These are phyloP conservation scores for Zangia roseola DNA, from an alignment of 768 basidiomycete species.

Conservation along the genomic window DNA sequence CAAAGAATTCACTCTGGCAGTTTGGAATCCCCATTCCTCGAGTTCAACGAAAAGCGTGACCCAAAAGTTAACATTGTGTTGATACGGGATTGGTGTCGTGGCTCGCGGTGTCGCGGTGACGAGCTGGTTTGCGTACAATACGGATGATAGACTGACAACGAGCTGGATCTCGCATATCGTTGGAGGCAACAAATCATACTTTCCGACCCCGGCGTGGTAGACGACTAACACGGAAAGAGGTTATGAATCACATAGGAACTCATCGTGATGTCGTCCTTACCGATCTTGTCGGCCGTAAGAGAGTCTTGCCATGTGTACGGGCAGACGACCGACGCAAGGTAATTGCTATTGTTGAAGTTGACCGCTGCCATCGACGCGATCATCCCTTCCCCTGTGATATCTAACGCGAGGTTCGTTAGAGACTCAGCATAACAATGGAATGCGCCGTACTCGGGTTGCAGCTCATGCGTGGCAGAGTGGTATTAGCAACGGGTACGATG, in stretches of 20 bases:
- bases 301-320: constrained; percentile 1
- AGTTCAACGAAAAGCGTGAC: neutral
- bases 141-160: constrained; percentile 1
- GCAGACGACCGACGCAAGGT: constrained; percentile 1
- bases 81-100: neutral
- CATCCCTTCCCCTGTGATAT: neutral
- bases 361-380: neutral
- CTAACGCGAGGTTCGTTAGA: neutral
- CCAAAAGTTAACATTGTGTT: constrained; percentile 3
- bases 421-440: neutral
- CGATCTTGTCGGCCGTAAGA: neutral
- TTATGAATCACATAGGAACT: neutral
- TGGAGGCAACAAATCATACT: neutral
- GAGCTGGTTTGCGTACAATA: neutral
- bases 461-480: neutral
- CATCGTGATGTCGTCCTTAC: neutral
- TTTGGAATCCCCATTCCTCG: constrained; percentile 2
- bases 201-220: constrained; percentile 2
- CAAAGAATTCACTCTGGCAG: neutral
- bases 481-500: neutral
- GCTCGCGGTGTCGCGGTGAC: neutral
- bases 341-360: constrained; percentile 1
- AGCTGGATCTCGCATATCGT: constrained; percentile 6
- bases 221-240: neutral
- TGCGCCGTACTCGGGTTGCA: neutral